These are phyloP conservation scores for Fusarium incarnatum DNA, from an alignment of 2,329 filamentous ascomycete genomes.

Conservation along the genomic window DNA sequence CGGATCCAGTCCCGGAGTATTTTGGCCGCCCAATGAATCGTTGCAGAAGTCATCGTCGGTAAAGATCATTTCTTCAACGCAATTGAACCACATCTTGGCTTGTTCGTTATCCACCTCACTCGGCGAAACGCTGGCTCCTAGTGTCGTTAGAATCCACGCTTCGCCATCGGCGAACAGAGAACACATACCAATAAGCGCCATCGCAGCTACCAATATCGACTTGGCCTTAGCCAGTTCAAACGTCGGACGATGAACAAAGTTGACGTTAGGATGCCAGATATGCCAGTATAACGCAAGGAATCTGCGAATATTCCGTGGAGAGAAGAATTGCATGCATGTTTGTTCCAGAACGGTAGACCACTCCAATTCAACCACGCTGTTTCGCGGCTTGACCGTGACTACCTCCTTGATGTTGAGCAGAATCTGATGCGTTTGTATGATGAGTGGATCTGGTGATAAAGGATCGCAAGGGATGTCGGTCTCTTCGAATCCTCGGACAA, in stretches of 20 bases:
- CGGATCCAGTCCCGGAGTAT: accelerated
- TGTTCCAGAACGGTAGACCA: conserved; percentile 2
- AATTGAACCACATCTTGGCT: conserved; percentile 1
- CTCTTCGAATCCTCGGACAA: neutral
- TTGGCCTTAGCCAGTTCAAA: neutral
- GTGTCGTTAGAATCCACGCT: too few species aligned
- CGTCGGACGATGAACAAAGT: neutral
- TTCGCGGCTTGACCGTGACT: neutral
- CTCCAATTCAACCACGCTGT: neutral
- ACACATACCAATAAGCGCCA: neutral
- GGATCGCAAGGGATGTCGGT: accelerated
- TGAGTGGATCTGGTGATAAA: neutral
- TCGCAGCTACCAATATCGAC: neutral
- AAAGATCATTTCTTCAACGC: neutral
- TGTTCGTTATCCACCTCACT: neutral
- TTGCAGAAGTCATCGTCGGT: conserved; percentile 4
- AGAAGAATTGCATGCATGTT: neutral
- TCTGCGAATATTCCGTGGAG: neutral
- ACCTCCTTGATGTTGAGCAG: conserved; percentile 5
- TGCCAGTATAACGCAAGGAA: conserved; percentile 1
- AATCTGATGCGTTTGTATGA: conserved; percentile 1
- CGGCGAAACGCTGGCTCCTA: neutral
- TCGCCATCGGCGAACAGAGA: too few species aligned
- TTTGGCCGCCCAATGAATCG: neutral
- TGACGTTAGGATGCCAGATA: conserved; percentile 7